Evolutionary conservation across 805 yeast genomes (phyloP), one percentile per base, ranked within the genome.

Genomic region (Citeromyces matritensis): DNA sequence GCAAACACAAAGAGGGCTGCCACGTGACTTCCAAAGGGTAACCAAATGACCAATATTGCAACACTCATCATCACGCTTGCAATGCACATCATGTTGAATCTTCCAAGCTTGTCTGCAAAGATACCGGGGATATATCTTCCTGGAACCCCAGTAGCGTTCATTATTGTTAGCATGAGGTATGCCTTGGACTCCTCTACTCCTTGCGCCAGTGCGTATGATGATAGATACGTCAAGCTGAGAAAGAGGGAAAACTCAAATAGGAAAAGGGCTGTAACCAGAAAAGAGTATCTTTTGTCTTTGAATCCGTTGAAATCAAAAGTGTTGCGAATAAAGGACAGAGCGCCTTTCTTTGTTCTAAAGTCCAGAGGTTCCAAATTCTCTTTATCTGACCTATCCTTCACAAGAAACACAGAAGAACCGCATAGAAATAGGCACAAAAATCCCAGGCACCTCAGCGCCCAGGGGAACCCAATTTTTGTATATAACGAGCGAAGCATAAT

Each of bases 21-120:
- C 24, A 42, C 38, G 30, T 39, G 42, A 13, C 37, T 38, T 3
- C 80, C 80, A 34, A 73, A 65, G 1, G 86, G 85, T 13, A 75
- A 49, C 85, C 85, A 76, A 11, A 53, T 12, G 6, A 60, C 57
- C 30, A 77, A 53, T 3, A 69, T 58, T 12, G 69, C 47, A 0
- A 74, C 9, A 1, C 63, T 37, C 15, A 67, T 58, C 6, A 69
- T 50, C 43, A 45, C 52, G n/a, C 68, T 54, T 2, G 35, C 30
- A 14, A 37, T 32, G 29, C 29, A 11, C 47, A 67, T 63, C 26
- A 53, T 35, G 39, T 65, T 68, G 46, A 57, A 66, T 21, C 71
- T 51, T 2, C 79, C 79, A 21, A 57, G 34, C 5, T 39, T 42
- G 42, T 67, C 75, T 13, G 68, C 72, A 6, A 58, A 13, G 26